Evolutionary conservation across 805 yeast species (phyloP), one percentile per base, ranked within the genome.

Genomic region (Saturnispora ahearnii): DNA sequence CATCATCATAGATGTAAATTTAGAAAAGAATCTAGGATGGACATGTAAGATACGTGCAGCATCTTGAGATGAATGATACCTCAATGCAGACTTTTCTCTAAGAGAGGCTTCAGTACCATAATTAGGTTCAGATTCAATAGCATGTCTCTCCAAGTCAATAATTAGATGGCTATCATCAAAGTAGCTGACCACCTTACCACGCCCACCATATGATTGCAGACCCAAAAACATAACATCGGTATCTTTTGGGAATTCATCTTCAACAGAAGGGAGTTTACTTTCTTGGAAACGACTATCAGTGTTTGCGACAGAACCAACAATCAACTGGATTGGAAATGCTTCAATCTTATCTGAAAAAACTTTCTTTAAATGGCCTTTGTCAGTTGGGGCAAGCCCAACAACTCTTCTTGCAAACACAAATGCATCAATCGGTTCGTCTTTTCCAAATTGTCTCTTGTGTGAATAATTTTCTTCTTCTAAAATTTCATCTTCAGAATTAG

Each of bases 141-240:
- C 62, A 18, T 28, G 29, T 41, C 50, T 41, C 33, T 47, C 50
- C 22, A 47, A 41, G 26, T 40, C 38, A 28, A 47, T 41, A 32
- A 47, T 41, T 13, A 47, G 12, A 28, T 33, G 33, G 38, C 74
- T 70, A 53, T 73, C 74, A 13, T 75, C 70, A 15, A 90, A 82
- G 59, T 83, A 78, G 0, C 86, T 91, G 44, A 75, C 76, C 42
- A 86, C 76, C 22, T 71, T 71, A 4, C 88, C 87, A 41, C 85
- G 81, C 5, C 87, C 77, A 49, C 99, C 98, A 62, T 87, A 93
- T 2, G 90, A 95, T 64, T 81, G 80, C 28, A 82, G 87, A 44
- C 97, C 95, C 53, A 93, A 71, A 62, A 87, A 87, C 8, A 91
- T 78, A 28, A 82, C 90, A 46, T 79, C 77, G 0, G 85, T 74